Evolutionary conservation across 1,284 basidiomycete genomes (phyloP), one percentile per base, ranked within the genome.

Genomic region (Phellinidium pouzarii): DNA sequence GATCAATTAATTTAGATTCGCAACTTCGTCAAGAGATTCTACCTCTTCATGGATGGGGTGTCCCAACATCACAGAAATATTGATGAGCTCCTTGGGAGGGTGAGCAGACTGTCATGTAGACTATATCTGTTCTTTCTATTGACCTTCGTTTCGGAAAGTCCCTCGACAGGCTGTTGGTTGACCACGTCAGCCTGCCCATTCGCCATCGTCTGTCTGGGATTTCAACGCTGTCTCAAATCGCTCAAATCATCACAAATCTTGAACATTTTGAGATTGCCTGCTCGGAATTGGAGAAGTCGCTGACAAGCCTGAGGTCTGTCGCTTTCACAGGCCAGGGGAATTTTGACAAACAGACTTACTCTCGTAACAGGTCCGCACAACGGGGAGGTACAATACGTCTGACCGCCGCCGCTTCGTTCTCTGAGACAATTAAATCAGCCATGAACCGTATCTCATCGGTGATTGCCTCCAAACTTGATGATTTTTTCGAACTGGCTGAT

Each of bases 41-140:
- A 98, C 67, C 84, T 91, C 36, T 99, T 98, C 66, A 85, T 94
- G 0, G 95, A 98, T 60, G 95, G 94, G 1, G 90, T 96, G 7
- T 84, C 87, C 1, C 90, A 95, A 65, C 87, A 94, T 57, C 89
- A 93, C 64, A 78, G 90, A 37, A 91, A 95, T 64, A 91, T 96
- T 23, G 95, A 98, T 64, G 91, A 94, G 57, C 77, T 97, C 9
- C 68, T 99, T 46, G 87, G 87, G 68, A 93, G 87, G 76, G 93
- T 93, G 62, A 52, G 64, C 51, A 3, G 17, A 40, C 11, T 26
- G 8, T 26, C 49, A 26, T 17, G 45, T 31, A 23, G 41, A 23
- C 23, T 26, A 3, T 34, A 44, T 48, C 26, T 50, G 31, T 25
- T 55, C 27, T 12, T 5, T 20, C 12, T 43, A 38, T 31, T 11